Base-by-base conservation (phyloP, 805 yeast species). In the Nakazawaea ernobii region DNA sequence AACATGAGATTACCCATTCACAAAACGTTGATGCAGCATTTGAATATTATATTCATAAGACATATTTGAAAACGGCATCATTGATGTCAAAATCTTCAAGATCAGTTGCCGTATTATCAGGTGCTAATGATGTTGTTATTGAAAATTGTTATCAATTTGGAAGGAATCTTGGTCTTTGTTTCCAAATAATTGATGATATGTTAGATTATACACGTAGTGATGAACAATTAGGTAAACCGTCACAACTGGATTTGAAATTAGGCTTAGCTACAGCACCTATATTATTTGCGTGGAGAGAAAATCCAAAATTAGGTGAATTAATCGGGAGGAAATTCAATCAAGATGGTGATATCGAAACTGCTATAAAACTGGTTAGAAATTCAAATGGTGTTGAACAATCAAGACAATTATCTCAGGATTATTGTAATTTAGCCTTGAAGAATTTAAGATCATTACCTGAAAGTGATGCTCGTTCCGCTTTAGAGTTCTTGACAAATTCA, bases 221-320 rank as follows among this genome's bases (percentile, higher is more conserved):
- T 15, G 79, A 79, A 37, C 80, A 86, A 44, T 69, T 94, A 49
- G 99, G 99, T 33, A 94, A 94, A 65, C 98, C 99, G 2, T 84
- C 96, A 8, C 96, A 94, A 56, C 97, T 97, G 4, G 99, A 94
- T 67, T 74, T 94, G 56, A 81, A 91, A 63, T 72, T 94, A 39
- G 99, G 99, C 0, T 75, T 94, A 56, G 98, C 98, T 1, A 94
- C 99, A 0, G 98, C 97, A 0, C 99, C 99, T 1, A 90, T 92
- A 2, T 69, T 94, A 46, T 94, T 76, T 66, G 98, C 99, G 1
- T 94, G 99, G 99, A 82, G 79, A 58, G 79, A 84, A 58, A 81
- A 79, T 57, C 95, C 96, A 0, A 85, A 83, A 49, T 72, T 94
- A 42, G 98, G 97, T 2, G 82, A 79, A 33, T 66, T 92, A 58